These are phyloP conservation scores for Phaeoacremonium minimum DNA, from an alignment of 2,329 filamentous ascomycete species.

Conservation along the genomic window DNA sequence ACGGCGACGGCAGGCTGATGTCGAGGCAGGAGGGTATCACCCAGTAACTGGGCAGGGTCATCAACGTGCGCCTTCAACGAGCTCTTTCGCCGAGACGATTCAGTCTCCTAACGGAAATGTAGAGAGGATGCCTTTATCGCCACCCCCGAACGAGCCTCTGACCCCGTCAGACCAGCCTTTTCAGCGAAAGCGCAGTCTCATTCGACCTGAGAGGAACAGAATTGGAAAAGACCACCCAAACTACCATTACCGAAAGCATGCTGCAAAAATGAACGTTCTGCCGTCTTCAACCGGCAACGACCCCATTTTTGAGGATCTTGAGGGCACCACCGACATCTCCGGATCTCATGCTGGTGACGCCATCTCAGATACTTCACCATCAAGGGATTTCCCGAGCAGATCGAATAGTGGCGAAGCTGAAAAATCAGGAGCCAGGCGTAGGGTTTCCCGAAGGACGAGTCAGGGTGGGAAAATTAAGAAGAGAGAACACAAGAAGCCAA, in stretches of 20 bases:
- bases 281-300: constrained; percentile 93
- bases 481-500: constrained; percentile 39
- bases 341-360: constrained; percentile 40
- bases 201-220: constrained; percentile 82
- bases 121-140: constrained; percentile 52
- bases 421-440: constrained; percentile 26
- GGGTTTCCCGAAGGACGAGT: constrained; percentile 25
- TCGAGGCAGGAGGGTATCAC: constrained; percentile 59
- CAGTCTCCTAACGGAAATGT: constrained; percentile 48
- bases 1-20: constrained; percentile 63
- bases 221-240: constrained; percentile 87
- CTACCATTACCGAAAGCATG: constrained; percentile 93
- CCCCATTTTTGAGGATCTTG: constrained; percentile 75
- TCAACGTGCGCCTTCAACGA: constrained; percentile 52
- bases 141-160: constrained; percentile 31
- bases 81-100: constrained; percentile 56
- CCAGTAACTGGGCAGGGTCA: constrained; percentile 36
- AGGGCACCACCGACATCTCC: constrained; percentile 56
- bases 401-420: constrained; percentile 27
- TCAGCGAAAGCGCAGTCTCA: constrained; percentile 77
- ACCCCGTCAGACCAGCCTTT: constrained; percentile 29
- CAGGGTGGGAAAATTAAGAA: constrained; percentile 63
- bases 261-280: constrained; percentile 83
- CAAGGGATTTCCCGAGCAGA: constrained; percentile 25
- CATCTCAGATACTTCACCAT: constrained; percentile 38